Evolutionary conservation across 768 basidiomycete species (phyloP).

Genomic region (Kwoniella mangroviensis): DNA sequence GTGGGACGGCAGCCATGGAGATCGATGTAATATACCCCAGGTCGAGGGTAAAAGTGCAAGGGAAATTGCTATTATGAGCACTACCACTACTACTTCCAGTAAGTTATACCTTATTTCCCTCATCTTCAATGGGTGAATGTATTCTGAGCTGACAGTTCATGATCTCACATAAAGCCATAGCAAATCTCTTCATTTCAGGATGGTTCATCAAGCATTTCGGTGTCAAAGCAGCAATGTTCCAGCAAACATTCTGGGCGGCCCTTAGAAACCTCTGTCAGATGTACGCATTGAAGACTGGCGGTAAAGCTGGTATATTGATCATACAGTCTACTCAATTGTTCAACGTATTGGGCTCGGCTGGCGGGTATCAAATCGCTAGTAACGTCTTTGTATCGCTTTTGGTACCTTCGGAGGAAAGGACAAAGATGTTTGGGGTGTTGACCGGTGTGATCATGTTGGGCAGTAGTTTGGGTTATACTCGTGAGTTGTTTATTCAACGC

Average conservation of each 20-base stretch:
- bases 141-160: neutral
- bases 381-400: conserved; percentile 49
- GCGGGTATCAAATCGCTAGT: conserved; percentile 54
- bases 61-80: conserved; percentile 46
- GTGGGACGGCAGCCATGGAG: conserved; percentile 20
- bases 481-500: conserved; percentile 26
- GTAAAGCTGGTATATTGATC: conserved; percentile 36
- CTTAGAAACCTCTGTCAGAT: conserved; percentile 51
- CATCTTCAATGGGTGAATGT: too few species aligned
- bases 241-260: conserved; percentile 50
- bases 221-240: conserved; percentile 45
- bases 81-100: conserved; percentile 39
- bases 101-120: neutral
- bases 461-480: conserved; percentile 37
- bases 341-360: conserved; percentile 54
- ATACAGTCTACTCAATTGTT: conserved; percentile 53
- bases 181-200: conserved; percentile 55
- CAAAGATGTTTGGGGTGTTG: conserved; percentile 51
- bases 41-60: conserved; percentile 45
- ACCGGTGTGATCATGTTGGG: conserved; percentile 48
- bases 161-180: conserved; percentile 26
- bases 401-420: conserved; percentile 47
- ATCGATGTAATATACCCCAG: conserved; percentile 43
- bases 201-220: conserved; percentile 47
- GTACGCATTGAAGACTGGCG: conserved; percentile 42